phyloP scores from a whole-genome alignment of 2,329 filamentous ascomycete genomes.

The Metarhizium guizhouense region DNA sequence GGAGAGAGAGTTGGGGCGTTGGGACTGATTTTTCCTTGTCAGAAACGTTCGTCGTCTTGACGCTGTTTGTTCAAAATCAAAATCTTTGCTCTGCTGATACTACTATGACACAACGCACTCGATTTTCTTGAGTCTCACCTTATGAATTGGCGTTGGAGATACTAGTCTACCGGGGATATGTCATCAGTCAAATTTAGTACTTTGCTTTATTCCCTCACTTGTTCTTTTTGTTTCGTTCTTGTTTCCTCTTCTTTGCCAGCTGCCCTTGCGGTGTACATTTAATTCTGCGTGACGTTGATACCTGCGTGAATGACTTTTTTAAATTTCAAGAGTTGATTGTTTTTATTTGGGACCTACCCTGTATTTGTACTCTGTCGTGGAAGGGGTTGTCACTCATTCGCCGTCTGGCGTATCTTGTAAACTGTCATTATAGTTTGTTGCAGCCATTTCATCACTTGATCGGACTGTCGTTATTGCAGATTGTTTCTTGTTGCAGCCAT shows the following conservation, averaged over 20 bases:
- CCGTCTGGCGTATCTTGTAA: no score
- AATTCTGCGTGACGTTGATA: not conserved
- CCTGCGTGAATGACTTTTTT: no score
- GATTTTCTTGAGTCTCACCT: slow-evolving; percentile 23
- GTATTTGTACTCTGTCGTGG: no score
- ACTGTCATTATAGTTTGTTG: no score
- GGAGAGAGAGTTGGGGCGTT: slow-evolving; percentile 20
- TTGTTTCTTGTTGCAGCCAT: no score
- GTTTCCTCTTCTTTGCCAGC: slow-evolving; percentile 1
- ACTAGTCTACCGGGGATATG: slow-evolving; percentile 26
- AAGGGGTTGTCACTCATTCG: no score
- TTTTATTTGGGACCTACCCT: no score
- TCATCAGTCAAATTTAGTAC: slow-evolving; percentile 27
- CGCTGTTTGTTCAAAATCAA: slow-evolving; percentile 2
- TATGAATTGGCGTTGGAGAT: slow-evolving; percentile 34
- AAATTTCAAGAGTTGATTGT: no score
- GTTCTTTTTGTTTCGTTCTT: not conserved
- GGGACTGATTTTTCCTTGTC: slow-evolving; percentile 17
- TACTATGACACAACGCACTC: slow-evolving; percentile 18
- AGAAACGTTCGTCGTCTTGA: slow-evolving; percentile 11
- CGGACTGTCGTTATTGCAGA: no score
- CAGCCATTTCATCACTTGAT: no score
- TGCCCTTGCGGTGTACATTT: slow-evolving; percentile 2
- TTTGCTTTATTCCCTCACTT: slow-evolving; percentile 15
- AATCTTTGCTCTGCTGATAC: slow-evolving; percentile 23